Evolutionary conservation across 495 filamentous ascomycete species (phyloP).

Genomic region (Xylaria curta): DNA sequence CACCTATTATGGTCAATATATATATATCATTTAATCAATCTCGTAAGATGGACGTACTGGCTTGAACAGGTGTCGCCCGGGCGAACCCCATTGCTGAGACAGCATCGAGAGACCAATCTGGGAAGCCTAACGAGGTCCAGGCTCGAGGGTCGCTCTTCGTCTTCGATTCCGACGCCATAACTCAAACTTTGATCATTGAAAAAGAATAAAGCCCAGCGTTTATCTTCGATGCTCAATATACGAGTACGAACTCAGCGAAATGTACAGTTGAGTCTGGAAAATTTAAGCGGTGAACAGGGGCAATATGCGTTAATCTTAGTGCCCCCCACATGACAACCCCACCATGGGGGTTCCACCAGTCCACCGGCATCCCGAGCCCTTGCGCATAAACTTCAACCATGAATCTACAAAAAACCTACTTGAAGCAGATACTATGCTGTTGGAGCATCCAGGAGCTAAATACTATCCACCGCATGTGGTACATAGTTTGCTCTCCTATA

Average conservation of each 20-base stretch:
- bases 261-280: conserved; percentile 11
- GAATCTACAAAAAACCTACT: neutral
- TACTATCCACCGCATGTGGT: neutral
- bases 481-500: neutral
- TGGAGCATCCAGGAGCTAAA: neutral
- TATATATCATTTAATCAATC: neutral
- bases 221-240: neutral
- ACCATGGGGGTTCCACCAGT: too few relatives aligned
- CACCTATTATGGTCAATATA: conserved; percentile 18
- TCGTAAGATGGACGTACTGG: conserved; percentile 60
- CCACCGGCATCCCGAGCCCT: too few relatives aligned
- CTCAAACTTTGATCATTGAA: neutral
- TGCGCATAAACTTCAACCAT: too few relatives aligned
- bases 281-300: conserved; percentile 26
- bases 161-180: conserved; percentile 48
- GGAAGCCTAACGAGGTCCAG: conserved; percentile 83
- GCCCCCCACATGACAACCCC: too few relatives aligned
- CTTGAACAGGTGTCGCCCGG: conserved; percentile 92
- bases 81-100: conserved; percentile 83
- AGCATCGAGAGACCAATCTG: conserved; percentile 89
- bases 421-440: too few relatives aligned
- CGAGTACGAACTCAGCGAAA: too few relatives aligned
- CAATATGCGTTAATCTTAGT: conserved; percentile 14
- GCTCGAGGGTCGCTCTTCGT: conserved; percentile 60
- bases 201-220: neutral